Evolutionary conservation across 768 basidiomycete genomes (phyloP), one percentile per base, ranked within the genome.

Genomic region (Trametes villosa): DNA sequence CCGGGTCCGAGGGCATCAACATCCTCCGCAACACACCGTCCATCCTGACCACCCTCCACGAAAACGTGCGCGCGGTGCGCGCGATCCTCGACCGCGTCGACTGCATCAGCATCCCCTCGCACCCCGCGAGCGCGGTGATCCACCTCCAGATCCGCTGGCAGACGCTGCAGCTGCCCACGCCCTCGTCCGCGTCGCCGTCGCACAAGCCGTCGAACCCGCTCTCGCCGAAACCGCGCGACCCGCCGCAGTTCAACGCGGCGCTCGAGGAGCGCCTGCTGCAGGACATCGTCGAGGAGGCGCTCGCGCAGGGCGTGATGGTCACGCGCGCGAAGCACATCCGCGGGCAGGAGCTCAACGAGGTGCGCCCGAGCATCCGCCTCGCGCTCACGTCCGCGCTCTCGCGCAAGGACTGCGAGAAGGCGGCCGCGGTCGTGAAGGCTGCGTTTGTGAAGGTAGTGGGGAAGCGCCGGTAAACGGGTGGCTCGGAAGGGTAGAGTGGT

Each of bases 321-420:
- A 96, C 94, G 3, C 83, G 92, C 24, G 88, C 94, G 41, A 91
- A 91, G 78, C 76, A 93, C 57, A 72, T 97, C 65, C 83, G 83
- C 50, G 86, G 88, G 6, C 95, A 97, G 75, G 96, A 99, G 79
- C 77, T 85, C 63, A 78, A 84, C 17, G 94, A 97, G 72, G 81
- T 86, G 17, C 80, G 87, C 46, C 94, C 97, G 36, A 92, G 90
- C 67, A 86, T 98, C 60, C 84, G 92, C 62, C 77, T 98, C n/a
- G 88, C 89, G 24, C 76, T 96, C 62, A 88, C 84, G 5, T 83
- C 87, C 15, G 94, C 86, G 15, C 72, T 98, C 65, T 87, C 87
- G 26, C 89, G 81, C 82, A 96, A 96, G 77, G 97, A 98, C 67
- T 85, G 87, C 55, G 95, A 97, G 80, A 96, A 94, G 79, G 91